These are phyloP conservation scores for Tricharina praecox DNA, from an alignment of 495 filamentous ascomycete species.

Conservation along the genomic window DNA sequence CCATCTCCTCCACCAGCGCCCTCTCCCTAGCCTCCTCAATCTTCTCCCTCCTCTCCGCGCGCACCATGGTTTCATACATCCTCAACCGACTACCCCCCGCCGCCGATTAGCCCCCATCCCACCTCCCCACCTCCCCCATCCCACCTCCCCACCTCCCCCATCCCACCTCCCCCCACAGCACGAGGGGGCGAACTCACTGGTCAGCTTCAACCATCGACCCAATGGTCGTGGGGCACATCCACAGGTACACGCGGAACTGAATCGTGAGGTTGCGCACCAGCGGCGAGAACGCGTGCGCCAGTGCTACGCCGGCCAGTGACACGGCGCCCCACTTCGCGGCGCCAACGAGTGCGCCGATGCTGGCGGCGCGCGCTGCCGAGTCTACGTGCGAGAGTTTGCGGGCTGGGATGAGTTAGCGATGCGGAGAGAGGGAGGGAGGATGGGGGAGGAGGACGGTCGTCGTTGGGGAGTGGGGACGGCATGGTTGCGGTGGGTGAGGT, in stretches of 20 bases:
- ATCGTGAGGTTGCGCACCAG: conserved; percentile 20
- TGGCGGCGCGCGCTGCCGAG: conserved; percentile 16
- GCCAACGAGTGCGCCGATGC: conserved; percentile 17
- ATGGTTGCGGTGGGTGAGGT: background rate
- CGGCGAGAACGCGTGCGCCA: conserved; percentile 15
- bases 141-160: too few species aligned
- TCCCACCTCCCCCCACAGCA: too few species aligned
- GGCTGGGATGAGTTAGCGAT: background rate
- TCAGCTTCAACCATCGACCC: conserved; percentile 25
- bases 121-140: too few species aligned
- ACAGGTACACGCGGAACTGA: conserved; percentile 24
- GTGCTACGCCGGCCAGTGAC: conserved; percentile 12
- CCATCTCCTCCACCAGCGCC: conserved; percentile 12
- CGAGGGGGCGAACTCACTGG: conserved; percentile 6
- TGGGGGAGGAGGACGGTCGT: too few species aligned
- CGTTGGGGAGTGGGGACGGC: background rate
- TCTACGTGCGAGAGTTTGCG: conserved; percentile 8
- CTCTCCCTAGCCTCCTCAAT: conserved; percentile 14
- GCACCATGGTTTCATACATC: conserved; percentile 17
- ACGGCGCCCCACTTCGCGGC: conserved; percentile 21
- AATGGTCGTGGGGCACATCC: conserved; percentile 25
- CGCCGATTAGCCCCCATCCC: background rate
- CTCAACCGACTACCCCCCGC: conserved; percentile 15
- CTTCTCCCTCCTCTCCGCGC: conserved; percentile 10
- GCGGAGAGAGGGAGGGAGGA: background rate